Base-by-base conservation (phyloP, 306 rosid genomes). In the Arachis hypogaea region DNA sequence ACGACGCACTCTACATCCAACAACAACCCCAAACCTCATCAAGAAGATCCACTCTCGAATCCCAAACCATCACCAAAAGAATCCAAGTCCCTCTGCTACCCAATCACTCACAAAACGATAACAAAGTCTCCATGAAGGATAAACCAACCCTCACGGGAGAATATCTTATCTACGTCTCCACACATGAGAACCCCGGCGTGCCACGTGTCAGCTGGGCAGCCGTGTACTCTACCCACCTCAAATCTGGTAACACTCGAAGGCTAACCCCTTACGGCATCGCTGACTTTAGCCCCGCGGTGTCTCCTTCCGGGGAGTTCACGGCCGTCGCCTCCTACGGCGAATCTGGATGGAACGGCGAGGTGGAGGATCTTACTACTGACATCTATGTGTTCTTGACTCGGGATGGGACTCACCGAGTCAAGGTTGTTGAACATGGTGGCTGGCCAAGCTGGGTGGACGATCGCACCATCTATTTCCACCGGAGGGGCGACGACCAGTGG, bases 391-490 rank as follows among this genome's bases (percentile, higher is more conserved):
- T 88, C 77, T 69, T 74, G 9, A 91, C 98, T 69, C 80, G 80
- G 3, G 98, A 93, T 14, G 97, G 97, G 11, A 77, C 86, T 66
- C 81, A 60, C 0, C 85, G 97, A 70, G 79, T 85, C 14, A 93
- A 88, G 81, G 81, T 85, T 1, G 90, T 86, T 1, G 87, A 89
- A 2, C 96, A 89, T 79, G 97, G 96, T n/a, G 98, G 98, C 28
- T 93, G 98, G 98, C 97, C 98, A 2, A 7, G 82, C 10, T 93
- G 97, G 97, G 79, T 74, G 1, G 95, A 91, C 49, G 98, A 91
- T 38, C 86, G 85, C 1, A 93, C 90, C 3, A 42, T 93, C 40
- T 94, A 85, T 81, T 88, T 94, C 55, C 97, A 94, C 77, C 86
- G 98, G 66, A 77, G 93, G 57, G 91, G 91, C 0, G 63, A 71